These are phyloP conservation scores for Sordariomycetes sp. DNA, from an alignment of 2,329 filamentous ascomycete species.

Conservation along the genomic window DNA sequence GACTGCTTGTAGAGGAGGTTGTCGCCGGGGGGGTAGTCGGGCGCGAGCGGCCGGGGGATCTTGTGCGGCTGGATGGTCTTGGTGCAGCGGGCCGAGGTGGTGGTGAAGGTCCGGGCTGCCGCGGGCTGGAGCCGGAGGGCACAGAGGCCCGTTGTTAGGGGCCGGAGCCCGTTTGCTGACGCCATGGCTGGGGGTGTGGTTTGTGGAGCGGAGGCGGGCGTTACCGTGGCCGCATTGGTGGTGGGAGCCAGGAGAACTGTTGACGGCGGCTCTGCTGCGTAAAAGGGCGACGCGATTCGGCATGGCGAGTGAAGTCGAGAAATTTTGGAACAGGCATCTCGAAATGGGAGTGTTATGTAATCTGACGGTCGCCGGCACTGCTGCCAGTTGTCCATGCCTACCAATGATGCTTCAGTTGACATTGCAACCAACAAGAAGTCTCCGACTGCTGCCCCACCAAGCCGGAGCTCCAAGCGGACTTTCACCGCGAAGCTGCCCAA, in stretches of 20 bases:
- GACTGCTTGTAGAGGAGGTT: conserved; percentile 68
- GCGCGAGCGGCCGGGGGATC: conserved; percentile 39
- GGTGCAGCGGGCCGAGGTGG: conserved; percentile 19
- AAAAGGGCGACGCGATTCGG: neutral
- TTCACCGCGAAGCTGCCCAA: too few species aligned
- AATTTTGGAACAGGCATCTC: too few species aligned
- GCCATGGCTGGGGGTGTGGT: neutral
- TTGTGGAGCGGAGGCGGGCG: neutral
- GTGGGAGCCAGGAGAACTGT: neutral
- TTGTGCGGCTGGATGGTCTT: conserved; percentile 32
- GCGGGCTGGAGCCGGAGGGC: conserved; percentile 1
- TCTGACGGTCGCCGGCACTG: too few species aligned
- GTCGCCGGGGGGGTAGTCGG: conserved; percentile 63
- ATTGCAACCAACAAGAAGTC: too few species aligned
- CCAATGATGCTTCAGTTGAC: too few species aligned
- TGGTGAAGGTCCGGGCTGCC: conserved; percentile 18
- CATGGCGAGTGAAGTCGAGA: neutral
- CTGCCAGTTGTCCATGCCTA: too few species aligned
- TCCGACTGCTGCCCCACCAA: too few species aligned
- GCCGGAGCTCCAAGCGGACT: too few species aligned
- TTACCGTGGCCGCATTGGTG: neutral
- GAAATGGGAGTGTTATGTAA: too few species aligned
- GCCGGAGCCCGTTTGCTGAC: neutral
- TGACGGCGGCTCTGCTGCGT: neutral
- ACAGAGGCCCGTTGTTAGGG: neutral